Conservation (phyloP, 192 early-diverging fungal species). For the Rhizoclosmatium globosum region DNA sequence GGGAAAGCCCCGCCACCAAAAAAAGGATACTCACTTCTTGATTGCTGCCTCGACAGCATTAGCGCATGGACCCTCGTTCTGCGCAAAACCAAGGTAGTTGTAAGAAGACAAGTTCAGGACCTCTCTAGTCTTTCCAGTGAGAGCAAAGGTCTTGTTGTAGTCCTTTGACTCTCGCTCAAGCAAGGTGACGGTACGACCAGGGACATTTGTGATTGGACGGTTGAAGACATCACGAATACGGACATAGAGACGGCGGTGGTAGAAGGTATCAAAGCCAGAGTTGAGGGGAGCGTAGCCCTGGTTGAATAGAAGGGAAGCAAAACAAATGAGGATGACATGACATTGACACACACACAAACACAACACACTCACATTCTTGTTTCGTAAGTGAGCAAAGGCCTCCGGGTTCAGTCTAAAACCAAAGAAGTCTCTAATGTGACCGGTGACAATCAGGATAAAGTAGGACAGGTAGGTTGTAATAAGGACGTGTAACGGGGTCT, state of each 20-base stretch:
- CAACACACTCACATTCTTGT: slow-evolving; percentile 42
- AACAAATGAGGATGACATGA: background rate
- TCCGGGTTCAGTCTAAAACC: slow-evolving; percentile 79
- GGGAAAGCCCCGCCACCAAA: background rate
- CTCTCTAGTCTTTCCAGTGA: slow-evolving; percentile 82
- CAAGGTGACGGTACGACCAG: slow-evolving; percentile 85
- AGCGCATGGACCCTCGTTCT: slow-evolving; percentile 90
- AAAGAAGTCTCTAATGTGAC: slow-evolving; percentile 92
- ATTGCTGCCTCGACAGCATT: slow-evolving; percentile 88
- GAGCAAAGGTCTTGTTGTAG: slow-evolving; percentile 83
- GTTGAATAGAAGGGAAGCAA: background rate
- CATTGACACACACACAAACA: background rate
- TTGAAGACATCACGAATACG: slow-evolving; percentile 95
- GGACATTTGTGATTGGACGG: slow-evolving; percentile 92
- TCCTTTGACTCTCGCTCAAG: slow-evolving; percentile 86
- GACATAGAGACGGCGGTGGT: slow-evolving; percentile 86
- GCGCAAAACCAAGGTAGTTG: slow-evolving; percentile 98
- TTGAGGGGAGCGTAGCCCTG: slow-evolving; percentile 92
- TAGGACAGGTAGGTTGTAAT: slow-evolving; percentile 96
- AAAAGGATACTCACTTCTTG: slow-evolving; percentile 47
- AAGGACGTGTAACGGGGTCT: slow-evolving; percentile 83
- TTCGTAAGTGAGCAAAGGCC: slow-evolving; percentile 72
- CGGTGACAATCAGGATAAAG: slow-evolving; percentile 92
- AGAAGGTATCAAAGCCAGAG: slow-evolving; percentile 97
- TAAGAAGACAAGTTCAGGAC: slow-evolving; percentile 94